Conservation (phyloP, 371 early-diverging fungal species). For the Saksenaea vasiformis region DNA sequence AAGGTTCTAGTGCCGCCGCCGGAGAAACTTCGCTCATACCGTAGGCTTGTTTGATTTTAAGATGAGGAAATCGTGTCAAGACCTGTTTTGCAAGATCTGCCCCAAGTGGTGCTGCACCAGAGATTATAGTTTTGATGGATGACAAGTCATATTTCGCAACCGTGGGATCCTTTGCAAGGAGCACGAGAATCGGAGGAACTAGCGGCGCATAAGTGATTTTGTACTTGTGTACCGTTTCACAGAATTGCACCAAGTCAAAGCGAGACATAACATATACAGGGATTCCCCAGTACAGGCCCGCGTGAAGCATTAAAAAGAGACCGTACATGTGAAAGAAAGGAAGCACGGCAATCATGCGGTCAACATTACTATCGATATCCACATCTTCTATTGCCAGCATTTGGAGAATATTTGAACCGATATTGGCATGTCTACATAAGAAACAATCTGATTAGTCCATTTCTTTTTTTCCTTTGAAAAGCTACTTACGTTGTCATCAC, state of each 20-base stretch:
- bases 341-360: slow-evolving; percentile 58
- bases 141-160: slow-evolving; percentile 69
- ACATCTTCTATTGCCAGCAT: slow-evolving; percentile 24
- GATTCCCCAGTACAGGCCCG: slow-evolving; percentile 30
- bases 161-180: slow-evolving; percentile 62
- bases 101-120: slow-evolving; percentile 85
- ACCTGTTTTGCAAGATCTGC: slow-evolving; percentile 51
- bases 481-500: slow-evolving; percentile 69
- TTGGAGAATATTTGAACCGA: slow-evolving; percentile 74
- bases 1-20: slow-evolving; percentile 18
- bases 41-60: slow-evolving; percentile 49
- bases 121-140: slow-evolving; percentile 56
- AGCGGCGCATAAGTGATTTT: slow-evolving; percentile 63
- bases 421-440: slow-evolving; percentile 64
- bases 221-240: slow-evolving; percentile 56
- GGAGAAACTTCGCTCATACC: slow-evolving; percentile 70
- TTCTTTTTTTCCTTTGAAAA: neutral
- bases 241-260: slow-evolving; percentile 64
- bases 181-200: slow-evolving; percentile 78
- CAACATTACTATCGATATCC: slow-evolving; percentile 16
- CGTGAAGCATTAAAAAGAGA: slow-evolving; percentile 27
- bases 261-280: slow-evolving; percentile 61
- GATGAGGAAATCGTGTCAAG: slow-evolving; percentile 42
- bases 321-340: slow-evolving; percentile 78
- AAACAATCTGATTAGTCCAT: neutral